phyloP scores from a whole-genome alignment of 2,329 filamentous ascomycete genomes.

The Pyrenophora graminea region DNA sequence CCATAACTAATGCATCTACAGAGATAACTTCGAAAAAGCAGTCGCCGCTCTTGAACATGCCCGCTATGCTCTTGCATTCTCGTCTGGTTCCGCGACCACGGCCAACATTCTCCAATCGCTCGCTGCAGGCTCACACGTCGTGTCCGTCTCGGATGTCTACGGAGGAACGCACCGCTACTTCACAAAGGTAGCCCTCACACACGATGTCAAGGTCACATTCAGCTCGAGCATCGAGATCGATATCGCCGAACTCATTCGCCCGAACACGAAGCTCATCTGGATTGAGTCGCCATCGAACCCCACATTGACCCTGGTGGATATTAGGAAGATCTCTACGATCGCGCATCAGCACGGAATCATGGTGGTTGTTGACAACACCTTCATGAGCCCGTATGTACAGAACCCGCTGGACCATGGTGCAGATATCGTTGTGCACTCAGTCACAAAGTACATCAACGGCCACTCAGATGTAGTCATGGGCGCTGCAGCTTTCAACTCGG shows the following conservation, averaged over 20 bases:
- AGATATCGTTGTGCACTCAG: conserved; percentile 94
- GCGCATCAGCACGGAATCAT: conserved; percentile 87
- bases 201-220: conserved; percentile 93
- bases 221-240: conserved; percentile 90
- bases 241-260: conserved; percentile 79
- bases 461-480: conserved; percentile 98
- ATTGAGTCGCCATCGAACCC: conserved; percentile 96
- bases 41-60: conserved; percentile 92
- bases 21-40: conserved; percentile 89
- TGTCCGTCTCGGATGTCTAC: conserved; percentile 97
- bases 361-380: conserved; percentile 99
- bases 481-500: conserved; percentile 90
- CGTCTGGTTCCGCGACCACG: conserved; percentile 90
- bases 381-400: conserved; percentile 94
- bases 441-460: conserved; percentile 99
- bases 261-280: conserved; percentile 93
- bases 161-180: conserved; percentile 98
- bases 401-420: conserved; percentile 94
- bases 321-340: conserved; percentile 77
- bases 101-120: conserved; percentile 92
- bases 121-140: conserved; percentile 86
- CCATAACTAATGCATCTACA: conserved; percentile 30
- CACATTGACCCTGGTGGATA: conserved; percentile 89
- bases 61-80: conserved; percentile 89
- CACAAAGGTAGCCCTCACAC: conserved; percentile 93